A percentile compares a stretch with the other conserved stretches of the same genome.
phyloP scores from a whole-genome alignment of 192 early-diverging fungal genomes.

The Mortierella antarctica region DNA sequence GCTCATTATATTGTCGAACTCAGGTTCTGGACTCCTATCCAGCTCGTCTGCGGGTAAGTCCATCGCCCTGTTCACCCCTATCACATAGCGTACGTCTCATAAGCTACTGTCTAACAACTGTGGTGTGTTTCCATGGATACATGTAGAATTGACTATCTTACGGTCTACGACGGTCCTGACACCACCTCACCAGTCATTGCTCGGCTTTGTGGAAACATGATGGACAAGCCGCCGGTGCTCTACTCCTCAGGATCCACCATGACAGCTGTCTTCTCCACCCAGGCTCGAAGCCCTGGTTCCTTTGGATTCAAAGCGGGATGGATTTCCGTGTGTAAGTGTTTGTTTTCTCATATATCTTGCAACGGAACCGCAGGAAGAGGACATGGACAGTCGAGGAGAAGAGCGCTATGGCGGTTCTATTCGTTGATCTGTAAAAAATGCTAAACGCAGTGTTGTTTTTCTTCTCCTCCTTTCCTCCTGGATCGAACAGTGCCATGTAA shows the following conservation, averaged over 20 bases:
- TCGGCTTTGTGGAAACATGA: conserved; percentile 33
- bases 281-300: conserved; percentile 12
- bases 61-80: background rate
- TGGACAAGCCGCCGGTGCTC: conserved; percentile 5
- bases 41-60: conserved; percentile 46
- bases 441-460: background rate
- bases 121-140: background rate
- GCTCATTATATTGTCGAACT: conserved; percentile 16
- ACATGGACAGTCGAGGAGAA: background rate
- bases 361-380: background rate
- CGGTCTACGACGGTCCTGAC: conserved; percentile 47
- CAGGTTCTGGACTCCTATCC: conserved; percentile 26
- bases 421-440: background rate
- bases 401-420: too few species aligned
- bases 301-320: conserved; percentile 22
- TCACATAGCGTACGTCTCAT: background rate
- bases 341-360: background rate
- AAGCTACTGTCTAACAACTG: background rate
- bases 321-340: conserved; percentile 21
- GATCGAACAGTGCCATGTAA: conserved; percentile 26
- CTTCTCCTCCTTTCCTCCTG: background rate
- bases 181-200: conserved; percentile 32
- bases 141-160: conserved; percentile 37
- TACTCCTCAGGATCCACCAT: conserved; percentile 36
- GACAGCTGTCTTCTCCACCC: conserved; percentile 33